phyloP scores from a whole-genome alignment of 2,329 filamentous ascomycete genomes.

The Penicillium sp. region DNA sequence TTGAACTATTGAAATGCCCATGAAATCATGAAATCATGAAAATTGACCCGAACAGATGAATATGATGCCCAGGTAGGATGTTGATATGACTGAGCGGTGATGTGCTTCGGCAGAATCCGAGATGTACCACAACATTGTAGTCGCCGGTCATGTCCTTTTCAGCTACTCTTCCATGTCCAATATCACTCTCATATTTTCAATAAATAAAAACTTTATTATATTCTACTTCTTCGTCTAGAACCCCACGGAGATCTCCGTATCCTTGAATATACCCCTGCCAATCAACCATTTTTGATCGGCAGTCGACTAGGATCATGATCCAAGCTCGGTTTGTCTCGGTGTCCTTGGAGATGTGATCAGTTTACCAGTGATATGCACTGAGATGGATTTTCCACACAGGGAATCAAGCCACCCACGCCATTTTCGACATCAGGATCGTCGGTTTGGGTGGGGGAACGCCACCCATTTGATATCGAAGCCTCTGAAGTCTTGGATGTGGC shows the following conservation, averaged over 20 bases:
- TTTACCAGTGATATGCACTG: background rate
- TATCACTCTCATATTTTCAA: background rate
- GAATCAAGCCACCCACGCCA: background rate
- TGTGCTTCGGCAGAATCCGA: background rate
- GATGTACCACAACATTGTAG: background rate
- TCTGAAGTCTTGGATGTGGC: background rate
- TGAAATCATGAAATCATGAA: background rate
- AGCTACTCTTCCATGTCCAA: background rate
- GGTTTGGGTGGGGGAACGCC: constrained; percentile 4
- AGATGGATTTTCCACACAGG: background rate
- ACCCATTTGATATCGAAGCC: background rate
- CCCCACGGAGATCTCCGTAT: background rate
- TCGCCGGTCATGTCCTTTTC: background rate
- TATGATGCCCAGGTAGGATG: background rate
- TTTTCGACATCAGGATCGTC: constrained; percentile 8
- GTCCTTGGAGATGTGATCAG: background rate
- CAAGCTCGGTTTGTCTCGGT: background rate
- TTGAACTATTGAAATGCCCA: background rate
- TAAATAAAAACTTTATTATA: background rate
- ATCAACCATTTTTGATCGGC: background rate
- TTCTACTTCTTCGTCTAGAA: background rate
- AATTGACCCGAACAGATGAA: background rate
- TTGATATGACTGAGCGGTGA: background rate
- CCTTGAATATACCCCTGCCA: background rate
- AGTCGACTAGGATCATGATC: background rate